These are phyloP conservation scores for Tephrocybe sp. DNA, from an alignment of 768 basidiomycete genomes.

Conservation along the genomic window DNA sequence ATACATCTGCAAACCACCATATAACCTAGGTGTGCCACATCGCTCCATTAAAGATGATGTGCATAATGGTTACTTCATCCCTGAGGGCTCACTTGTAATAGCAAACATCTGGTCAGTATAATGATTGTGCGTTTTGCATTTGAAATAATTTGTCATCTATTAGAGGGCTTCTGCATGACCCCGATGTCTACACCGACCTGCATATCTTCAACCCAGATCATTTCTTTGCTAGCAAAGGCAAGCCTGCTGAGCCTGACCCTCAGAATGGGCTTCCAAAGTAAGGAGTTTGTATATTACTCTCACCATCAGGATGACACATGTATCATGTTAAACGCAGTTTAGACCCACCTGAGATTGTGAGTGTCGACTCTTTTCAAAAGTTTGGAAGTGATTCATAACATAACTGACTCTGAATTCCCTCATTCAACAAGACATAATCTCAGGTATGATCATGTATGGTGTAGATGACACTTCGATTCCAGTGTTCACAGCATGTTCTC, in stretches of 20 bases:
- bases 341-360: no score
- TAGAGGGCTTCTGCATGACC: constrained; percentile 56
- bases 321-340: no score
- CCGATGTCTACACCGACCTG: constrained; percentile 50
- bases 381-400: no score
- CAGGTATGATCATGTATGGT: no score
- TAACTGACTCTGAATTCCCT: no score
- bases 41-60: constrained; percentile 55
- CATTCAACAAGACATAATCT: no score
- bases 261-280: no score
- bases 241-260: background rate
- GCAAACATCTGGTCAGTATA: constrained; percentile 46
- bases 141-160: constrained; percentile 6
- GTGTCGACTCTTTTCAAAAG: no score
- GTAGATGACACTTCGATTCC: no score
- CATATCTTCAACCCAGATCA: constrained; percentile 59
- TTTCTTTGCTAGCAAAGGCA: constrained; percentile 20
- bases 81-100: constrained; percentile 54
- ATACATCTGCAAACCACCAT: background rate
- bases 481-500: no score
- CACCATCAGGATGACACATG: no score
- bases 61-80: constrained; percentile 61
- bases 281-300: no score
- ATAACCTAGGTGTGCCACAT: constrained; percentile 48
- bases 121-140: constrained; percentile 3